Conservation (phyloP, 768 basidiomycete genomes). For the Termitomyces sp. region DNA sequence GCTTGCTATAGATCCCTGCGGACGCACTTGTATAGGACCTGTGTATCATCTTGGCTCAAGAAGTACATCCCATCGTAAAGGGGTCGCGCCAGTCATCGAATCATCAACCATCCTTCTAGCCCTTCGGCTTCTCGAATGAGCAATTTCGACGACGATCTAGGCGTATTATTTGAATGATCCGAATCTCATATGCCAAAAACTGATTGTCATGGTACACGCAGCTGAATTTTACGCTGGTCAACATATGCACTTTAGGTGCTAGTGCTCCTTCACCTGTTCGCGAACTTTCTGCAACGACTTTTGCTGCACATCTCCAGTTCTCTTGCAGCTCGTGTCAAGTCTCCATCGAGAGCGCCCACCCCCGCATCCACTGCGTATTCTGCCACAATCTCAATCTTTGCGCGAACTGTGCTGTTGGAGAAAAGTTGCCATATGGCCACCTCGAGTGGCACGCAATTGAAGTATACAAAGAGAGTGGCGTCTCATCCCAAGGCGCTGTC, state of each 20-base stretch:
- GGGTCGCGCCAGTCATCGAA: background rate
- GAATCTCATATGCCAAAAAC: background rate
- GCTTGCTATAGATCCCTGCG: background rate
- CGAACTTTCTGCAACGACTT: background rate
- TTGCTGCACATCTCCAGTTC: background rate
- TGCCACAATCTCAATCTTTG: conserved; percentile 12
- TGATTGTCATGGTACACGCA: background rate
- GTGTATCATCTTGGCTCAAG: background rate
- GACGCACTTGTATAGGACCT: background rate
- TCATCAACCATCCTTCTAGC: background rate
- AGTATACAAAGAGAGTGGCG: conserved; percentile 12
- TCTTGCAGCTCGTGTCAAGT: conserved; percentile 9
- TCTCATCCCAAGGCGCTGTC: background rate
- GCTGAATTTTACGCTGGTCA: background rate
- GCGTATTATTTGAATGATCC: background rate
- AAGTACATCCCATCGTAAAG: background rate
- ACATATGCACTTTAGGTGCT: background rate
- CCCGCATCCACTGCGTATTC: conserved; percentile 8
- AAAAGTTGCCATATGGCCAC: conserved; percentile 7
- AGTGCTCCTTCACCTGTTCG: background rate
- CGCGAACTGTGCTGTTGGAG: conserved; percentile 10
- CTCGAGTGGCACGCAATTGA: conserved; percentile 5
- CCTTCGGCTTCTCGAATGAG: background rate
- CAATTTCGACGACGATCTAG: background rate
- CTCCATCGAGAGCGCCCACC: conserved; percentile 2